phyloP scores from a whole-genome alignment of 2,329 filamentous ascomycete genomes.

The Alternaria panax region DNA sequence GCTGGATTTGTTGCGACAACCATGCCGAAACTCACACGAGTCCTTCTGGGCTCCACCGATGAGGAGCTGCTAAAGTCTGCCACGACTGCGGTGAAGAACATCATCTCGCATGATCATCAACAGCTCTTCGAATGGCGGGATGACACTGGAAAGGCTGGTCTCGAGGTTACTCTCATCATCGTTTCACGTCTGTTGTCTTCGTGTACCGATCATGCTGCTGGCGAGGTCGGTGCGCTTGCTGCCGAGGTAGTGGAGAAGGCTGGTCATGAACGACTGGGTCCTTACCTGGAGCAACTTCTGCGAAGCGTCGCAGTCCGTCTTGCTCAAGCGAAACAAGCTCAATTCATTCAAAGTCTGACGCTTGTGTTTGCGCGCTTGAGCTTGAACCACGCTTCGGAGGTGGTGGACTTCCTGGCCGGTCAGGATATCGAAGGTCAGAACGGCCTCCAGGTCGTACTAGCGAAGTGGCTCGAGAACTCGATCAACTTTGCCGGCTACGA shows the following conservation, averaged over 20 bases:
- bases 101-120: conserved; percentile 86
- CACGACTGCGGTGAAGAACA: conserved; percentile 85
- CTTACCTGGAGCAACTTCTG: conserved; percentile 86
- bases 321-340: conserved; percentile 80
- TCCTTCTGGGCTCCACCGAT: conserved; percentile 84
- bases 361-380: conserved; percentile 93
- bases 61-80: conserved; percentile 87
- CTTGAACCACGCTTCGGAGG: conserved; percentile 82
- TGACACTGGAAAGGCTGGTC: conserved; percentile 75
- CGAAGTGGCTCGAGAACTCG: conserved; percentile 97
- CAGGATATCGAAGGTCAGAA: conserved; percentile 80
- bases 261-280: conserved; percentile 86
- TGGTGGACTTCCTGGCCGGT: conserved; percentile 88
- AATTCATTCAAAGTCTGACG: conserved; percentile 94
- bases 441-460: conserved; percentile 86
- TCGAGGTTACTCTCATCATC: conserved; percentile 89
- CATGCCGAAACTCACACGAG: conserved; percentile 83
- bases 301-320: conserved; percentile 87
- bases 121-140: conserved; percentile 91
- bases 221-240: conserved; percentile 94
- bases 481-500: conserved; percentile 98
- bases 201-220: conserved; percentile 85
- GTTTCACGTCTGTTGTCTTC: conserved; percentile 89
- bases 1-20: conserved; percentile 83
- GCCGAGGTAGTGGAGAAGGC: conserved; percentile 96